These are phyloP conservation scores for Pythium folliculosum DNA, from an alignment of 352 stramenopile genomes.

Conservation along the genomic window DNA sequence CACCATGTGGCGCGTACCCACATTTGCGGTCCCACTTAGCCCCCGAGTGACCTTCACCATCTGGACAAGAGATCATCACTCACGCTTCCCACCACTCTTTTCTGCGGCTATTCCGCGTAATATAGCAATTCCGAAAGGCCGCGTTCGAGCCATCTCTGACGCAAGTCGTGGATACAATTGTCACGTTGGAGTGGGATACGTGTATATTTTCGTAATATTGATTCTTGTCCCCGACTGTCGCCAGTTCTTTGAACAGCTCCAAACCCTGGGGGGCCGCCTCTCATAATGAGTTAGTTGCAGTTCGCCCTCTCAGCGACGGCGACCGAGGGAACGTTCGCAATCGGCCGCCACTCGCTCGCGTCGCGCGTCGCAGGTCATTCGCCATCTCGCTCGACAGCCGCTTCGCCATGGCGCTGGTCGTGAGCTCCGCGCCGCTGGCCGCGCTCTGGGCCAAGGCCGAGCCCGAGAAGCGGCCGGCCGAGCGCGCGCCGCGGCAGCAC, in stretches of 20 bases:
- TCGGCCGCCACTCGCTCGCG: constrained; percentile 7
- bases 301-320: constrained; percentile 13
- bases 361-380: constrained; percentile 8
- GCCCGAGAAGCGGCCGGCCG: constrained; percentile 11
- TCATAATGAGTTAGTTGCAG: constrained; percentile 37
- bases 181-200: background rate
- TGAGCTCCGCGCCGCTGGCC: constrained; percentile 19
- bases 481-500: background rate
- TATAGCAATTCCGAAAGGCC: background rate
- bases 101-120: constrained; percentile 1
- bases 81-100: constrained; percentile 9
- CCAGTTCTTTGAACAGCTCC: background rate
- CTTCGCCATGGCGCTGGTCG: constrained; percentile 28
- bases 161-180: background rate
- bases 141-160: background rate
- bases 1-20: constrained; percentile 9
- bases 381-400: background rate
- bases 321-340: constrained; percentile 23
- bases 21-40: background rate
- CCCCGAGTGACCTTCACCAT: constrained; percentile 24
- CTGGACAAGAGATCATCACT: constrained; percentile 30
- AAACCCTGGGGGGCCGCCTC: too few relatives aligned
- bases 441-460: constrained; percentile 8
- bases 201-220: background rate
- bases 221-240: background rate